Evolutionary conservation across 139 green algal genomes (phyloP), one percentile per base, ranked within the genome.

Genomic region (Choricystis sp.): DNA sequence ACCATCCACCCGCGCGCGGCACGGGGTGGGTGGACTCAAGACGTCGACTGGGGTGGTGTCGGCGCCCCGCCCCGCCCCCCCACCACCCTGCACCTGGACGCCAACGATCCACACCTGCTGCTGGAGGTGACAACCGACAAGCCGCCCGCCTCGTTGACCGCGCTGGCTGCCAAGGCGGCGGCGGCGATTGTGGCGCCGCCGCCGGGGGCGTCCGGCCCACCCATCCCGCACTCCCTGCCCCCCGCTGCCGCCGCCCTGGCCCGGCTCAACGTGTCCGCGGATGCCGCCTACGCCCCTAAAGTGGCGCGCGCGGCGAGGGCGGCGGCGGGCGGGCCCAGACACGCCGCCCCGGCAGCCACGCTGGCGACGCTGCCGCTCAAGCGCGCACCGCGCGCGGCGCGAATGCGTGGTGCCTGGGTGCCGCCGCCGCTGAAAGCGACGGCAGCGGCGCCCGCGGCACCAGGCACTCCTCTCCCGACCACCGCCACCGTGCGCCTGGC

Each of bases 101-200:
- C 74, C 28, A 78, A 78, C 49, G 72, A 78, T 22, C 49, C 57
- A n/a, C 29, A 71, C 61, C n/a, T 70, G 29, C 30, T 3, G 25
- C 26, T 4, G 55, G 26, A 56, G 52, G 25, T 28, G 40, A 26
- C 40, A 1, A 19, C 23, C 29, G 1, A 31, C 20, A 26, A 2
- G 16, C 26, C n/a, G 2, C 27, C 2, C 29, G 29, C n/a, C 19
- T 20, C 56, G 25, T n/a, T 26, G 19, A 4, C 55, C 19, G 65
- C 52, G 19, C 14, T 59, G 4, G 65, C 58, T 48, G 24, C 23
- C 0, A 52, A 31, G 3, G 60, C 61, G 2, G 67, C 67, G 19
- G 67, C 67, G 3, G 55, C 48, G 61, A n/a, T 48, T n/a, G 57
- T 31, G 27, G 61, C 29, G 56, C 56, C 56, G 27, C 61, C 61